Base-by-base conservation (phyloP, 441 rosid genomes). In the Syzygium malaccense region DNA sequence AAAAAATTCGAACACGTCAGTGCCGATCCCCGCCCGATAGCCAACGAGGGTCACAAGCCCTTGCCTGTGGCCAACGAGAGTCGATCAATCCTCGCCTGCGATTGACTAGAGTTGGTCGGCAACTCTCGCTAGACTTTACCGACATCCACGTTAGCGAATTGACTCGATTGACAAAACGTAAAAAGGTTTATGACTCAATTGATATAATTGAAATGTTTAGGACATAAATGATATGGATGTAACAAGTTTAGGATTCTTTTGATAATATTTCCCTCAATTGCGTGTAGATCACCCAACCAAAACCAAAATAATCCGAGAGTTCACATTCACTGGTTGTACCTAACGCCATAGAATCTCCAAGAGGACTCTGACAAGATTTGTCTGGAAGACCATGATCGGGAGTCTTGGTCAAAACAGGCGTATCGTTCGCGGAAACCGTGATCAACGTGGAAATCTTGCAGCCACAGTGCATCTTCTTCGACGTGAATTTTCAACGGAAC, bases 91-190 rank as follows among this genome's bases (percentile, higher is more conserved):
- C 64, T 26, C 28, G 5, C 64, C 6, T 58, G 30, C 5, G 15
- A 28, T 58, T 0, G 3, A 11, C 1, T 0, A 58, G 64, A n/a
- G 64, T 26, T 6, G 11, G 2, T 7, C 0, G n/a, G 1, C 15
- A 14, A 28, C 4, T 1, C n/a, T 60, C 2, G 32, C 32, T 60
- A 5, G 66, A 60, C 32, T 12, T 13, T 60, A 60, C 28, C 14
- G 32, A 8, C 8, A 60, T 28, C 18, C 32, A 60, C 18, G 0
- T 60, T 2, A 6, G 0, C 17, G 6, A 51, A 60, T 60, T 60
- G 32, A 60, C 32, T 60, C 17, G 19, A 60, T 60, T 60, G 0
- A 4, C 8, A 60, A 60, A 28, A 60, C n/a, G 3, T 28, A 6
- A 60, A 28, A 26, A 60, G 28, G 0, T 60, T 60, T 28, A 28